phyloP scores from a whole-genome alignment of 805 yeast genomes.

The Saccharomycopsis schoenii region DNA sequence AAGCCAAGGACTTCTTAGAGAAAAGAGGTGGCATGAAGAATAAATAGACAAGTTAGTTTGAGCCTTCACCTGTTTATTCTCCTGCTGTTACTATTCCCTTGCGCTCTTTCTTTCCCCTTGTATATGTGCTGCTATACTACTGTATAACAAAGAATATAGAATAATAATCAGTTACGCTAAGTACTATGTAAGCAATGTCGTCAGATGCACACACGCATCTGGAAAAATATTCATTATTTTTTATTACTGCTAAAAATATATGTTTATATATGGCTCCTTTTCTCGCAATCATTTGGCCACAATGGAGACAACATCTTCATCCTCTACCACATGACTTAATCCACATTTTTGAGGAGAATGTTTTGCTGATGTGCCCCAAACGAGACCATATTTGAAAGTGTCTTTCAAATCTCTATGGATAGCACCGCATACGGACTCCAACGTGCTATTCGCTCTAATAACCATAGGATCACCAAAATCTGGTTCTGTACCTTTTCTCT shows the following conservation, averaged over 20 bases:
- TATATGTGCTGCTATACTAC: not conserved
- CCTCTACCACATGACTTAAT: slow-evolving; percentile 67
- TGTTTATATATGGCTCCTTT: not conserved
- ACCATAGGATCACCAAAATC: slow-evolving; percentile 86
- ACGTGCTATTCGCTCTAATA: slow-evolving; percentile 66
- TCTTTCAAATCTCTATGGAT: slow-evolving; percentile 88
- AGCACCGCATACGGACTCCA: slow-evolving; percentile 83
- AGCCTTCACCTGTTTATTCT: too few relatives aligned
- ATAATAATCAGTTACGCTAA: not conserved
- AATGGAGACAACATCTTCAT: slow-evolving; percentile 89
- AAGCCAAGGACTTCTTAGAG: slow-evolving; percentile 75
- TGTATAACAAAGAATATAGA: not conserved
- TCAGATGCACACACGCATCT: too few relatives aligned
- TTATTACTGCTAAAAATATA: not conserved
- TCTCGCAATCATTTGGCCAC: slow-evolving; percentile 58
- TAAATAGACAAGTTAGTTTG: slow-evolving; percentile 4
- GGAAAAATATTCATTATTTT: too few relatives aligned
- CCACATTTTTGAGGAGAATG: slow-evolving; percentile 98
- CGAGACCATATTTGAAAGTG: slow-evolving; percentile 87
- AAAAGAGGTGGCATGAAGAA: slow-evolving; percentile 30
- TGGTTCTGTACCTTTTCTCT: slow-evolving; percentile 74
- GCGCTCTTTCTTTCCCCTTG: not conserved
- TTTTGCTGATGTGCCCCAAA: slow-evolving; percentile 94
- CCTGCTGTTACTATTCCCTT: too few relatives aligned
- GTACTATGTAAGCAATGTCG: too few relatives aligned